phyloP scores from a whole-genome alignment of 768 basidiomycete species.

The Rhodotorula kratochvilovae region DNA sequence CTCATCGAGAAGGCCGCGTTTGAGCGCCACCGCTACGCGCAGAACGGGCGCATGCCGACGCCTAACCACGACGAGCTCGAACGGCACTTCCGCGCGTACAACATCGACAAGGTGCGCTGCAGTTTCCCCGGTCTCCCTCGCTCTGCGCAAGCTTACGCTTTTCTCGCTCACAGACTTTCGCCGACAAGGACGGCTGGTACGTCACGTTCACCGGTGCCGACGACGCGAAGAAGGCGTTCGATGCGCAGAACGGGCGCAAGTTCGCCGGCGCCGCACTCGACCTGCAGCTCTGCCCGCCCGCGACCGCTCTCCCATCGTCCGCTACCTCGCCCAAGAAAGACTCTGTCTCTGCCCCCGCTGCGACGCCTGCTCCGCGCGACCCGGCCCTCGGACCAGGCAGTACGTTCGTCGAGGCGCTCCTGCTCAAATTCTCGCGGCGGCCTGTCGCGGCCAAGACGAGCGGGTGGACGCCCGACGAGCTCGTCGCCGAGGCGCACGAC shows the following conservation, averaged over 20 bases:
- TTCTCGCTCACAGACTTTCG: slow-evolving; percentile 22
- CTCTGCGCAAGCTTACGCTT: too few relatives aligned
- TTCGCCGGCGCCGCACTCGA: slow-evolving; percentile 41
- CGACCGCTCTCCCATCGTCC: background rate
- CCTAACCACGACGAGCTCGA: slow-evolving; percentile 34
- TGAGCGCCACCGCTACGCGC: background rate
- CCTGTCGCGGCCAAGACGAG: slow-evolving; percentile 16
- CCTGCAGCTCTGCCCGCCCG: slow-evolving; percentile 21
- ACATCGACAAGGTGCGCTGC: slow-evolving; percentile 26
- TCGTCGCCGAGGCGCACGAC: slow-evolving; percentile 36
- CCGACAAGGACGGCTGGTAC: slow-evolving; percentile 59
- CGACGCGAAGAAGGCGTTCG: slow-evolving; percentile 63
- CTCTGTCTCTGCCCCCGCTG: background rate
- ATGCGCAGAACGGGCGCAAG: slow-evolving; percentile 55
- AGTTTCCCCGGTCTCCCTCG: background rate
- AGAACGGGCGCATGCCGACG: slow-evolving; percentile 1
- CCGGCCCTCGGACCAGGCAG: background rate
- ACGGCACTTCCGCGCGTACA: slow-evolving; percentile 24
- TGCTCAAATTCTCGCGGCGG: slow-evolving; percentile 17
- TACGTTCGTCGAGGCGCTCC: slow-evolving; percentile 11
- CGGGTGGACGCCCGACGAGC: slow-evolving; percentile 36
- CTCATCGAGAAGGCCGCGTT: slow-evolving; percentile 19
- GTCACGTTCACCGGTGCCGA: slow-evolving; percentile 67
- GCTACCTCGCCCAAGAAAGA: background rate
- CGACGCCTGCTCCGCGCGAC: background rate